These are phyloP conservation scores for Phylloboletellus chloephorus DNA, from an alignment of 1,284 basidiomycete genomes.

Conservation along the genomic window DNA sequence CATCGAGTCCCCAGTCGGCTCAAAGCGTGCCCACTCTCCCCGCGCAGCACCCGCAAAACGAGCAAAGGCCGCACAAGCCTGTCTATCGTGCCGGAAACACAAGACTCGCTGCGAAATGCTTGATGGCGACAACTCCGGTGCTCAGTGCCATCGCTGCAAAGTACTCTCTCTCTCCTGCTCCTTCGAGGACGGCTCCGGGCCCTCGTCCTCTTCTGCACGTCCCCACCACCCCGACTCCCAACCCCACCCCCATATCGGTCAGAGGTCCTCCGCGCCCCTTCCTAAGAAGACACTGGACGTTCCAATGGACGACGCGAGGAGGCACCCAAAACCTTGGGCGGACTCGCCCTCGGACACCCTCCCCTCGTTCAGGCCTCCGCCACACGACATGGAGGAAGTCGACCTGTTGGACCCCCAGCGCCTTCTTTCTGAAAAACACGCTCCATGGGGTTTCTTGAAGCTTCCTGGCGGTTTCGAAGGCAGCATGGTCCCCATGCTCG, in stretches of 20 bases:
- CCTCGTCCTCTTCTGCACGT: slow-evolving; percentile 18
- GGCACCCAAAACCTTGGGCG: slow-evolving; percentile 21
- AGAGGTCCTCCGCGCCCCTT: slow-evolving; percentile 23
- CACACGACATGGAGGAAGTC: slow-evolving; percentile 23
- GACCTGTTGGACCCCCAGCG: slow-evolving; percentile 29
- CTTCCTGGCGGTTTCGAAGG: slow-evolving; percentile 35
- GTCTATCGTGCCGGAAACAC: slow-evolving; percentile 38
- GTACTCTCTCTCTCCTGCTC: slow-evolving; percentile 38
- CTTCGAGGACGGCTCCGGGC: slow-evolving; percentile 30
- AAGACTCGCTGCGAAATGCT: slow-evolving; percentile 43
- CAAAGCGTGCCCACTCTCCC: slow-evolving; percentile 31
- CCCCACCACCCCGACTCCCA: slow-evolving; percentile 17
- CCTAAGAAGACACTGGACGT: slow-evolving; percentile 23
- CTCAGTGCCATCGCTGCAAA: slow-evolving; percentile 40
- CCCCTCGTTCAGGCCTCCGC: slow-evolving; percentile 20
- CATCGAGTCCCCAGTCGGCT: slow-evolving; percentile 22
- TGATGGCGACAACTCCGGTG: slow-evolving; percentile 29
- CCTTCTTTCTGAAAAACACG: slow-evolving; percentile 30
- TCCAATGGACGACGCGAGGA: slow-evolving; percentile 23
- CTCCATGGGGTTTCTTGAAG: slow-evolving; percentile 36
- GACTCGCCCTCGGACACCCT: slow-evolving; percentile 17
- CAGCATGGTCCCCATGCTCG: slow-evolving; percentile 38
- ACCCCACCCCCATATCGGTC: slow-evolving; percentile 19
- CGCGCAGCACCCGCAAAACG: slow-evolving; percentile 31
- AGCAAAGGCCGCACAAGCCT: slow-evolving; percentile 37